phyloP scores from a whole-genome alignment of 176 grass and related monocot species.

The Carex cristatella region DNA sequence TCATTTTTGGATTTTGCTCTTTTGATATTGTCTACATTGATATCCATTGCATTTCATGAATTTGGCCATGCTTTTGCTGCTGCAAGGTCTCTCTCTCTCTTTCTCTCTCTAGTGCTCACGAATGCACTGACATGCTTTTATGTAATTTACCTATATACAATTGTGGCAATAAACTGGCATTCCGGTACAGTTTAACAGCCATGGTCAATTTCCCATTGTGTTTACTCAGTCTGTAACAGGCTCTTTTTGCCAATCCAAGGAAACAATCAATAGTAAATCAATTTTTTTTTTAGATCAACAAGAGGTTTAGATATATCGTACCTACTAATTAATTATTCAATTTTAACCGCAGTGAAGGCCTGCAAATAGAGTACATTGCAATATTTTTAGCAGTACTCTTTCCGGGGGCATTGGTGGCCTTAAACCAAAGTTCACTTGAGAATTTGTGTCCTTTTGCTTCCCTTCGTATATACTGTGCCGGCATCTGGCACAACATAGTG shows the following conservation, averaged over 20 bases:
- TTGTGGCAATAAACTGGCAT: not conserved
- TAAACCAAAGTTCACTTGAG: conserved; percentile 61
- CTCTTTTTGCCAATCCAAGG: not conserved
- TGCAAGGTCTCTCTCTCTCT: conserved; percentile 59
- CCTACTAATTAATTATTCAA: conserved; percentile 22
- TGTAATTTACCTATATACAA: not conserved
- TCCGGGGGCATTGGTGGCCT: conserved; percentile 86
- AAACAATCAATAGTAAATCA: not conserved
- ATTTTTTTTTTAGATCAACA: not conserved
- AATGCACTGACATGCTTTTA: not conserved
- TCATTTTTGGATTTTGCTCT: conserved; percentile 46
- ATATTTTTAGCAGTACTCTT: conserved; percentile 71
- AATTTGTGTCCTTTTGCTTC: conserved; percentile 45
- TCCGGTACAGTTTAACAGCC: not conserved
- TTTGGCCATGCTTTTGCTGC: conserved; percentile 83
- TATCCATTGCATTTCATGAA: conserved; percentile 92
- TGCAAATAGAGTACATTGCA: conserved; percentile 81
- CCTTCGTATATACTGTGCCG: conserved; percentile 86
- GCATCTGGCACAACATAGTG: conserved; percentile 87
- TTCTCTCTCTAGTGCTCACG: not conserved
- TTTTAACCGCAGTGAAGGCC: conserved; percentile 58
- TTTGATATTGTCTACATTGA: conserved; percentile 64
- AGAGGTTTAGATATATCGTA: not conserved
- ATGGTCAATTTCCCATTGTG: not conserved
- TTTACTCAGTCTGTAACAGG: not conserved